Conservation (phyloP, 1,284 basidiomycete genomes). For the Fomitopsis pinicola region DNA sequence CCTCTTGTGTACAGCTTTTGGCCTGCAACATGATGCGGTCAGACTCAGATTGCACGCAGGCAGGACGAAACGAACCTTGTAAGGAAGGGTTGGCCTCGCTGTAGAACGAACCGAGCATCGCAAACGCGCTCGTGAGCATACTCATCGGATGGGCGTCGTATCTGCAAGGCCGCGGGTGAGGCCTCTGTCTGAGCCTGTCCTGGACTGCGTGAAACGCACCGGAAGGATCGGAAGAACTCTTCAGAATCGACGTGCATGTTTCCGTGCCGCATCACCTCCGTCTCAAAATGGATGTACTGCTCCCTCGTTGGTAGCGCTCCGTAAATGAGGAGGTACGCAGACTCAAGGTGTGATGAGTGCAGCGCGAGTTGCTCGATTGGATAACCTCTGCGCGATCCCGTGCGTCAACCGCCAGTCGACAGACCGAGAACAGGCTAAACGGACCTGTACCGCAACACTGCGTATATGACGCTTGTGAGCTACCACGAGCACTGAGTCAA, state of each 20-base stretch:
- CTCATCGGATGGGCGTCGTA: constrained; percentile 90
- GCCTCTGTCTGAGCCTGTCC: not conserved
- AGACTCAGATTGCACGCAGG: not conserved
- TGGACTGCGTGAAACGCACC: constrained; percentile 32
- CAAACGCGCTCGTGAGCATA: constrained; percentile 80
- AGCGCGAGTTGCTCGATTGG: constrained; percentile 87
- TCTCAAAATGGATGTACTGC: constrained; percentile 62
- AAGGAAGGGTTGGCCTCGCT: constrained; percentile 76
- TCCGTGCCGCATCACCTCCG: constrained; percentile 76
- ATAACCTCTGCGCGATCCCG: constrained; percentile 59
- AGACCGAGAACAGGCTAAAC: not conserved
- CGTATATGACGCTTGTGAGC: not conserved
- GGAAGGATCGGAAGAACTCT: constrained; percentile 76
- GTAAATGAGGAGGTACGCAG: constrained; percentile 83
- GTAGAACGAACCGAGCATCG: constrained; percentile 84
- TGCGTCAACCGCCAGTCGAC: not conserved
- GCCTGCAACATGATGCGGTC: constrained; percentile 36
- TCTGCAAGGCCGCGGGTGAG: constrained; percentile 28
- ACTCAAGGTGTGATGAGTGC: constrained; percentile 76
- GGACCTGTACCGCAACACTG: constrained; percentile 72
- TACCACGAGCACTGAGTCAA: not conserved
- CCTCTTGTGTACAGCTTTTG: constrained; percentile 76
- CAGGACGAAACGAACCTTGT: constrained; percentile 43
- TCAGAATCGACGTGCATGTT: constrained; percentile 77
- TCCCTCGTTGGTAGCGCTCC: constrained; percentile 69